These are phyloP conservation scores for Pleurotus cornucopiae DNA, from an alignment of 768 basidiomycete species.

Conservation along the genomic window DNA sequence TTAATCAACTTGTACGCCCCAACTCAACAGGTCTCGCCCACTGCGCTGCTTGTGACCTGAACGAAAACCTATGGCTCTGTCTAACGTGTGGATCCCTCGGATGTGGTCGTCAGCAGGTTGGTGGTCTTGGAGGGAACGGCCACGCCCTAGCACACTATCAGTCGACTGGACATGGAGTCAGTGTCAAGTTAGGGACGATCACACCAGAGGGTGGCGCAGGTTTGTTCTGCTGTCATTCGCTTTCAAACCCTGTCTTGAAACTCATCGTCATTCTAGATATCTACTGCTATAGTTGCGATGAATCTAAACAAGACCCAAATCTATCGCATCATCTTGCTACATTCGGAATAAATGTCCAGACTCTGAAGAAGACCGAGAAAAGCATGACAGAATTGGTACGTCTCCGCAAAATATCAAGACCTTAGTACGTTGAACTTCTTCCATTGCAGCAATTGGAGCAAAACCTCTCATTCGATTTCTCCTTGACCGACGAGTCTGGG, in stretches of 20 bases:
- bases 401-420: not conserved
- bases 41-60: slow-evolving; percentile 80
- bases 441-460: slow-evolving; percentile 88
- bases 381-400: slow-evolving; percentile 91
- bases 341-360: slow-evolving; percentile 85
- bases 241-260: not conserved
- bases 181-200: slow-evolving; percentile 94
- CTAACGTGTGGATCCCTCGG: slow-evolving; percentile 86
- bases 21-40: slow-evolving; percentile 62
- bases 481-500: slow-evolving; percentile 81
- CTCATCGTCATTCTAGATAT: slow-evolving; percentile 50
- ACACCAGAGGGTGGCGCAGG: slow-evolving; percentile 92
- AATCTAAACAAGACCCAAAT: slow-evolving; percentile 74
- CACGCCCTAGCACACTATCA: slow-evolving; percentile 83
- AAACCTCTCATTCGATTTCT: slow-evolving; percentile 93
- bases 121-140: slow-evolving; percentile 80
- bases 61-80: slow-evolving; percentile 94
- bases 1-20: not conserved
- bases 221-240: slow-evolving; percentile 26
- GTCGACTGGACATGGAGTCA: slow-evolving; percentile 68
- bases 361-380: slow-evolving; percentile 89
- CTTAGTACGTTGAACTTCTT: not conserved
- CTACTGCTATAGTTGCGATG: slow-evolving; percentile 91
- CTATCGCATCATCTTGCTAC: slow-evolving; percentile 66
- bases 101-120: slow-evolving; percentile 84